Evolutionary conservation across 768 basidiomycete genomes (phyloP), one percentile per base, ranked within the genome.

Genomic region (Rubroboletus pulcherrimus): DNA sequence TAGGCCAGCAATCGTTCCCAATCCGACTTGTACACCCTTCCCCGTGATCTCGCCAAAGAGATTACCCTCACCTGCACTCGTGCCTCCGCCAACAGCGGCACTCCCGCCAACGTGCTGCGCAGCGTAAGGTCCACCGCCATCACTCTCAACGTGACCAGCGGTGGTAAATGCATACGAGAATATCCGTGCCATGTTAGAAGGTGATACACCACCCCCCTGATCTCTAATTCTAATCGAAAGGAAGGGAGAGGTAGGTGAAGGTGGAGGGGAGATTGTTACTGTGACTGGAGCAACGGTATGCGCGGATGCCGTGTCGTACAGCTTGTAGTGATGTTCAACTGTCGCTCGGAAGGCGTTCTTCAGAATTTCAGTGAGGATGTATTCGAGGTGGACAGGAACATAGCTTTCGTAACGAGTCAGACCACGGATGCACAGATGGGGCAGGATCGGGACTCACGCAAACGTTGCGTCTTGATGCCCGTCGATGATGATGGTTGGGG

Each of bases 151-250:
- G 41, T 79, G 73, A 7, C 84, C 86, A 4, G 91, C 91, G 5
- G 93, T 93, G 5, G 92, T 93, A 68, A 93, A 95, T 7, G 91
- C 91, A 69, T 95, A 95, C 17, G 91, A 92, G 71, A 95, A 95
- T 53, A 95, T 89, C 43, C 83, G 81, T 19, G 80, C 74, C 78
- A 93, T 82, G 68, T 93, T 82, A 10, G 79, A 74, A 3, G 85
- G 85, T 0, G 85, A 79, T 33, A 95, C 85, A 8, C 93, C 93
- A 10, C 93, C 93, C 4, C 93, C 93, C 63, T 91, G 85, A 64
- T 95, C 93, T 31, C 93, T 81, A 19, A 95, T 77, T 38, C 93
- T 80, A 43, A 95, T 77, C 31, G 88, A 89, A 54, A 94, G 81
- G 66, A 82, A 87, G 54, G 70, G 65, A 6, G 72, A 61, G 24